Base-by-base conservation (phyloP, 768 basidiomycete species). In the Collybia sp. region DNA sequence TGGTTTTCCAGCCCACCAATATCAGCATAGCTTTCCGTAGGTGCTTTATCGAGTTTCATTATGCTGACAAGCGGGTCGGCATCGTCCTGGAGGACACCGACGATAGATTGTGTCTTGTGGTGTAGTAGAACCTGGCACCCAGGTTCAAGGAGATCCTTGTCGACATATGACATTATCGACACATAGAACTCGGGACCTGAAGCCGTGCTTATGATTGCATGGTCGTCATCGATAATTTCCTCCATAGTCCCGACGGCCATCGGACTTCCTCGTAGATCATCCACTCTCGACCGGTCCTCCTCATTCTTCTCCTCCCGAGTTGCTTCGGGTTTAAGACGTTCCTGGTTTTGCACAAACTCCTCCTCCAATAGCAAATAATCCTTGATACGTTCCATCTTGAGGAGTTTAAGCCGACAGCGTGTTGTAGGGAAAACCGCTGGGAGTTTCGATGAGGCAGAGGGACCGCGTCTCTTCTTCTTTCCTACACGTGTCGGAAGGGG, bases 21-120 rank as follows among this genome's bases (percentile, higher is more conserved):
- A 60, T 98, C 96, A 11, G 95, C 93, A 65, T 99, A 99, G 55
- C 92, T 95, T 68, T 98, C 96, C 15, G 93, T 96, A 1, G 96
- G 96, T 2, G 95, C 94, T 71, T 99, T 98, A 76, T 98, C 94
- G 42, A 98, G 79, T 62, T 97, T 96, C 94, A 98, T 98, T 60
- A 97, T 89, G 61, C 84, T 95, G 54, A 98, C 94, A 70, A 96
- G 80, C 3, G 96, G 96, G 60, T 99, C 91, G 11, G 86, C 75
- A 59, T 99, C 95, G 59, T 99, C 95, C 51, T 91, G 86, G 36
- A 99, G 73, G 18, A 98, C 95, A 56, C 96, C 96, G 44, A 98
- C 89, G 50, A 99, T 85, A 0, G 93, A 79, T 54, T 94, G 90
- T 13, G 84, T 90, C 78, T 96, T 96, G 73, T 99, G 93, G 58